phyloP scores from a whole-genome alignment of 73 alveolate genomes.

The Paramecium octaurelia region DNA sequence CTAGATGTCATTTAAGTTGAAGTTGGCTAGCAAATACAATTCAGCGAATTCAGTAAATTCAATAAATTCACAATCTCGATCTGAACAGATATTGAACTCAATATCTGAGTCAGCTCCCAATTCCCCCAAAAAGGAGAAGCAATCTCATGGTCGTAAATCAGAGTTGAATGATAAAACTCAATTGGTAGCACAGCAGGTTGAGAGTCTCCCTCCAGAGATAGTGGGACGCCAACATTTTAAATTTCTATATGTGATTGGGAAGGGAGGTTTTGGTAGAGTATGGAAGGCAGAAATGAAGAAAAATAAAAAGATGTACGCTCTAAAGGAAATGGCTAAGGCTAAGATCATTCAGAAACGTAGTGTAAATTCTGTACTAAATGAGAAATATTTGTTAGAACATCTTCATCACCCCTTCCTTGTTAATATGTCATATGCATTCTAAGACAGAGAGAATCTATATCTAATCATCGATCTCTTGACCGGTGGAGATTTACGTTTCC shows the following conservation, averaged over 20 bases:
- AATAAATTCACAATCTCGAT: background rate
- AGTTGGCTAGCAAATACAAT: background rate
- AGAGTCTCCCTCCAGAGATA: background rate
- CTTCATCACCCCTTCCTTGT: constrained; percentile 80
- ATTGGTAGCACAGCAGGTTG: background rate
- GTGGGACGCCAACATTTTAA: constrained; percentile 35
- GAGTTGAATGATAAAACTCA: background rate
- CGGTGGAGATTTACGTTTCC: constrained; percentile 75
- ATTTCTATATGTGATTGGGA: constrained; percentile 60
- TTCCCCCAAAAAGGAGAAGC: background rate
- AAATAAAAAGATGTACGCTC: constrained; percentile 61
- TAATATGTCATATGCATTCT: constrained; percentile 67
- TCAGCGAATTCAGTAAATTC: background rate
- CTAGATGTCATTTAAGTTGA: constrained; percentile 27
- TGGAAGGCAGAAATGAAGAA: constrained; percentile 75
- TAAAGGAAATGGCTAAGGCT: constrained; percentile 60
- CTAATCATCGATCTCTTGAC: constrained; percentile 66
- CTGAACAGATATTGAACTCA: background rate
- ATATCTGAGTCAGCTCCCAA: constrained; percentile 22
- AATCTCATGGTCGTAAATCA: background rate
- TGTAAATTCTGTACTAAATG: constrained; percentile 90
- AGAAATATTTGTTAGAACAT: constrained; percentile 82
- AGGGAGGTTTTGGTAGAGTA: constrained; percentile 76
- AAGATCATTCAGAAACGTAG: constrained; percentile 78
- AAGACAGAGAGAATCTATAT: constrained; percentile 66